Percentiles rank a stretch among this genome's conserved stretches.
Evolutionary conservation across 768 basidiomycete genomes (phyloP).

Genomic region (Lactarius psammicola): DNA sequence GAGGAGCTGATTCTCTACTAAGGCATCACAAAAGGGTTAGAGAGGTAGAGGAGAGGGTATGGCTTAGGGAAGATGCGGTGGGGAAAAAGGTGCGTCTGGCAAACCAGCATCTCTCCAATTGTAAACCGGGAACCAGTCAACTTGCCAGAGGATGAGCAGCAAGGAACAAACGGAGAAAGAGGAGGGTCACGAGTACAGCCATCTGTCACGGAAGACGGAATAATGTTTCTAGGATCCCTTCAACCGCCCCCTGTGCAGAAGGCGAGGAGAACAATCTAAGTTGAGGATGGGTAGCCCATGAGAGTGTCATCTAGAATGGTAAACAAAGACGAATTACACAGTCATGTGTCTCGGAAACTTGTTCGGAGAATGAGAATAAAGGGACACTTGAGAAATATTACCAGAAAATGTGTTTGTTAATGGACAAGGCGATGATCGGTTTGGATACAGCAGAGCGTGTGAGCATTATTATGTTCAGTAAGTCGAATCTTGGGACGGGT

Average conservation of each 20-base stretch:
- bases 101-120: background rate
- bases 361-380: background rate
- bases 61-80: background rate
- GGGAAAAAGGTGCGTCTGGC: background rate
- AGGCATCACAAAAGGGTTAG: too few species aligned
- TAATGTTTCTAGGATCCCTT: background rate
- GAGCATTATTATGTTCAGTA: background rate
- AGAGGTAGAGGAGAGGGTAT: background rate
- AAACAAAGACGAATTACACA: background rate
- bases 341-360: background rate
- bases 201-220: slow-evolving; percentile 8
- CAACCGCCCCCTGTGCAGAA: background rate
- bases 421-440: background rate
- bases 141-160: background rate
- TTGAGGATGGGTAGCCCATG: background rate
- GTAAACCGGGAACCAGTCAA: background rate
- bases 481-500: slow-evolving; percentile 4
- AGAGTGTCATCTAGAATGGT: background rate
- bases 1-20: background rate
- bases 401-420: background rate
- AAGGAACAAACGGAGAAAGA: background rate
- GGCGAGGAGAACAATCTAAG: background rate
- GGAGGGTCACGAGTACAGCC: background rate
- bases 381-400: background rate
- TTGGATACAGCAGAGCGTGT: background rate